Base-by-base conservation (phyloP, 352 stramenopile species). In the Pythium grandisporangium region DNA sequence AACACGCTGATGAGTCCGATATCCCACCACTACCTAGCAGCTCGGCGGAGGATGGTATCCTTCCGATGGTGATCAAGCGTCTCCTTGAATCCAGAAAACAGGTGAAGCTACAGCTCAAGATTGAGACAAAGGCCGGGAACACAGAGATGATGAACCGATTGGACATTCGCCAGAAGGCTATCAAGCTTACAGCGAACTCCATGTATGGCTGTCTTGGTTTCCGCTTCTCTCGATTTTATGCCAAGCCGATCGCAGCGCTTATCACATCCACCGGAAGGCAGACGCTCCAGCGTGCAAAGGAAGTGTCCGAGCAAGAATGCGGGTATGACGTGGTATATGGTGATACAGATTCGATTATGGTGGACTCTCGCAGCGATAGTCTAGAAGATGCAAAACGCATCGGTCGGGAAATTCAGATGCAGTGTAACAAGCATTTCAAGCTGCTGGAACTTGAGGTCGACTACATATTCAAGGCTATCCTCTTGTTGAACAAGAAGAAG, bases 261-360 rank as follows among this genome's bases (percentile, higher is more conserved):
- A 96, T 99, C 48, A 99, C 97, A 39, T 93, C 93, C 21, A 98
- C 97, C 55, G 97, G 97, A 35, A 85, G 97, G 24, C 95, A 99
- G 61, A 99, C 96, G 24, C 70, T 99, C 17, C 95, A 99, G 65
- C 72, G 88, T 30, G 98, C 96, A 0, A 97, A 99, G 45, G 91
- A 99, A 53, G 82, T 99, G 27, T 91, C 95, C 3, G 90, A 99
- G 57, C 84, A 97, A 42, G 79, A 97, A 49, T 95, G 98, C 49
- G 95, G 94, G 23, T 93, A 99, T 35, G 96, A 99, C 49, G 97
- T 99, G 2, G 97, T 99, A 41, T 99, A 99, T 58, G 97, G 97
- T 63, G 97, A 99, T 73, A 99, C 97, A n/a, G 97, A 99, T 70
- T 98, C 90, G 34, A 99, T 99, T 63, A 99, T 99, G 97, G 97